These are phyloP conservation scores for Fagopyrum homotropicum DNA, from an alignment of 148 eudicot genomes.

Conservation along the genomic window DNA sequence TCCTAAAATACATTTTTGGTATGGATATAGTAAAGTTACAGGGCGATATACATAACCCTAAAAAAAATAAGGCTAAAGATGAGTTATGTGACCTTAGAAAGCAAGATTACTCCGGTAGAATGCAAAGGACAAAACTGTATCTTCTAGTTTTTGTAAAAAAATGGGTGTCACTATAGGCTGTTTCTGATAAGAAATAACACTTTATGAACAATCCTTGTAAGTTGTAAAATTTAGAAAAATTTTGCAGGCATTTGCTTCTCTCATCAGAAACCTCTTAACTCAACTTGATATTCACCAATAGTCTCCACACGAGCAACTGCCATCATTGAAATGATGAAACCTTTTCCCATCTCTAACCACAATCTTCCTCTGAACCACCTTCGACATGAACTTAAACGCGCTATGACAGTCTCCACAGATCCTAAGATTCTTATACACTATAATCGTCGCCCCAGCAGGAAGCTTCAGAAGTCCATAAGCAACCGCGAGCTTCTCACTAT, in stretches of 20 bases:
- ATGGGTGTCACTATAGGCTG: not conserved
- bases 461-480: conserved; percentile 58
- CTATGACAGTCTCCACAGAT: conserved; percentile 87
- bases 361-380: conserved; percentile 63
- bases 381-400: conserved; percentile 84
- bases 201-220: not conserved
- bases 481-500: conserved; percentile 68
- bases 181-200: not conserved
- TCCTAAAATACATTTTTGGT: too few relatives aligned
- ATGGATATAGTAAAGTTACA: too few relatives aligned
- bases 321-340: conserved; percentile 86
- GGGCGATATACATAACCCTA: too few relatives aligned
- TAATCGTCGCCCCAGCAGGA: conserved; percentile 50
- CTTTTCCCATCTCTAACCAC: conserved; percentile 90
- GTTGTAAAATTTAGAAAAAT: not conserved
- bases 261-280: not conserved
- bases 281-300: conserved; percentile 50
- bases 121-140: not conserved
- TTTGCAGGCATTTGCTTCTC: not conserved
- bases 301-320: conserved; percentile 87
- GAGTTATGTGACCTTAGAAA: too few relatives aligned
- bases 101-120: not conserved
- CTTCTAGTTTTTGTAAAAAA: not conserved
- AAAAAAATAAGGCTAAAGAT: too few relatives aligned
- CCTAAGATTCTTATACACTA: conserved; percentile 62